Conservation (phyloP, 1,139 yeast species). For the Wickerhamiella pararugosa region DNA sequence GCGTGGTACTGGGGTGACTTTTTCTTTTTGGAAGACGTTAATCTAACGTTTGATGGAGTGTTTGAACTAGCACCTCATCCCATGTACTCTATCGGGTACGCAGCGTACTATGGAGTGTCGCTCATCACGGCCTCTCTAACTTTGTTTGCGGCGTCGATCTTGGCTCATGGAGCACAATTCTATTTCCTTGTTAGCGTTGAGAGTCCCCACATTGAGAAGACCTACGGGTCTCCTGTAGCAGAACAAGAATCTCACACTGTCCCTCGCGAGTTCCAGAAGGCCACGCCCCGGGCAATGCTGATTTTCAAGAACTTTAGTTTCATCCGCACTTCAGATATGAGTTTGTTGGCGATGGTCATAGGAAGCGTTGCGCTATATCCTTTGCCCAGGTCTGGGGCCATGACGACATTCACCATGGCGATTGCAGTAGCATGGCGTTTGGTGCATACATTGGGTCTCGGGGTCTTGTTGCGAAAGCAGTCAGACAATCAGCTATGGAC, state of each 20-base stretch:
- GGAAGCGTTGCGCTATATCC: slow-evolving; percentile 36
- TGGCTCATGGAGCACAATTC: slow-evolving; percentile 73
- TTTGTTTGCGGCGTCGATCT: slow-evolving; percentile 51
- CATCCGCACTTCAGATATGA: slow-evolving; percentile 50
- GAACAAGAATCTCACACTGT: background rate
- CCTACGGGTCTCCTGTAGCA: slow-evolving; percentile 30
- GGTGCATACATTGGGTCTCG: slow-evolving; percentile 39
- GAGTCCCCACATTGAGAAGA: slow-evolving; percentile 78
- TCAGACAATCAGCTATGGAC: slow-evolving; percentile 53
- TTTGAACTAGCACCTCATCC: slow-evolving; percentile 90
- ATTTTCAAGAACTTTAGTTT: slow-evolving; percentile 46
- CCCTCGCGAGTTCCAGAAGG: slow-evolving; percentile 1
- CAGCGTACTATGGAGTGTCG: slow-evolving; percentile 79
- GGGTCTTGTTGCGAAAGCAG: slow-evolving; percentile 43
- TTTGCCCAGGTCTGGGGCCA: slow-evolving; percentile 23
- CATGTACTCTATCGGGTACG: slow-evolving; percentile 82
- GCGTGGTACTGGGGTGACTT: slow-evolving; percentile 98
- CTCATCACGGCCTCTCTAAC: slow-evolving; percentile 64
- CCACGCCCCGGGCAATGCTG: slow-evolving; percentile 35
- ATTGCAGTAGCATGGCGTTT: slow-evolving; percentile 39
- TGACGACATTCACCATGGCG: slow-evolving; percentile 29
- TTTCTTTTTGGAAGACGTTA: slow-evolving; percentile 68
- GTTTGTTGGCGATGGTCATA: slow-evolving; percentile 35
- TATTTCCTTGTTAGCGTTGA: slow-evolving; percentile 63
- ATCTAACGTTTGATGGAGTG: slow-evolving; percentile 77